These are phyloP conservation scores for Fusarium sp. DNA, from an alignment of 2,329 filamentous ascomycete species.

Conservation along the genomic window DNA sequence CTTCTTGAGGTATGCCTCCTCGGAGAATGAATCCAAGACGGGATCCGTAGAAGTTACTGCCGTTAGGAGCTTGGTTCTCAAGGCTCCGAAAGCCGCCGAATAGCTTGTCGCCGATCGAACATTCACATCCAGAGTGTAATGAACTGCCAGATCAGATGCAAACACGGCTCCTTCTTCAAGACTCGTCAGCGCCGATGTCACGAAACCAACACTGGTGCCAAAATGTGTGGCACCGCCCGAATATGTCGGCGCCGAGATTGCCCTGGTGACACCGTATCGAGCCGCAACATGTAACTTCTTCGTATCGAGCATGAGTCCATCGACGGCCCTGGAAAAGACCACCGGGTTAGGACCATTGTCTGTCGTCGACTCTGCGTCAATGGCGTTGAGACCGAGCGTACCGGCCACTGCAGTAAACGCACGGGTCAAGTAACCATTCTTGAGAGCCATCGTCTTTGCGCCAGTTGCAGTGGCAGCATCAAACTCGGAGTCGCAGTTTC, in stretches of 20 bases:
- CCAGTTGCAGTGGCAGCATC: conserved; percentile 47
- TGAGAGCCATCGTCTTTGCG: conserved; percentile 57
- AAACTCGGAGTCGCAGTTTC: conserved; percentile 60
- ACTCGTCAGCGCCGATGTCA: conserved; percentile 59
- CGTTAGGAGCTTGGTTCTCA: conserved; percentile 65
- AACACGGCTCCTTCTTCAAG: conserved; percentile 64
- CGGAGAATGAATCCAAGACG: conserved; percentile 55
- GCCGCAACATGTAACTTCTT: conserved; percentile 66
- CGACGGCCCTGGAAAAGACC: conserved; percentile 67
- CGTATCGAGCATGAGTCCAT: conserved; percentile 65
- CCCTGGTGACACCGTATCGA: conserved; percentile 67
- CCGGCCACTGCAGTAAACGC: conserved; percentile 71
- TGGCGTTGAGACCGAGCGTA: conserved; percentile 70
- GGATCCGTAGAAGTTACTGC: conserved; percentile 55
- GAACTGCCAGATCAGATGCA: conserved; percentile 63
- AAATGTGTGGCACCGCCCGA: conserved; percentile 56
- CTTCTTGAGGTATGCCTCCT: conserved; percentile 61
- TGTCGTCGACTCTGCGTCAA: conserved; percentile 65
- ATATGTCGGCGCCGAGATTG: conserved; percentile 66
- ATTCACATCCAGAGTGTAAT: conserved; percentile 65
- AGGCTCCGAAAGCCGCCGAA: conserved; percentile 62
- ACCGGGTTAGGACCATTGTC: conserved; percentile 61
- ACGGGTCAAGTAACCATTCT: conserved; percentile 69
- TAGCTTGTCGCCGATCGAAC: conserved; percentile 58
- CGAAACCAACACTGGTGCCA: conserved; percentile 69